These are phyloP conservation scores for Cladosporium velox DNA, from an alignment of 2,329 filamentous ascomycete genomes.

Conservation along the genomic window DNA sequence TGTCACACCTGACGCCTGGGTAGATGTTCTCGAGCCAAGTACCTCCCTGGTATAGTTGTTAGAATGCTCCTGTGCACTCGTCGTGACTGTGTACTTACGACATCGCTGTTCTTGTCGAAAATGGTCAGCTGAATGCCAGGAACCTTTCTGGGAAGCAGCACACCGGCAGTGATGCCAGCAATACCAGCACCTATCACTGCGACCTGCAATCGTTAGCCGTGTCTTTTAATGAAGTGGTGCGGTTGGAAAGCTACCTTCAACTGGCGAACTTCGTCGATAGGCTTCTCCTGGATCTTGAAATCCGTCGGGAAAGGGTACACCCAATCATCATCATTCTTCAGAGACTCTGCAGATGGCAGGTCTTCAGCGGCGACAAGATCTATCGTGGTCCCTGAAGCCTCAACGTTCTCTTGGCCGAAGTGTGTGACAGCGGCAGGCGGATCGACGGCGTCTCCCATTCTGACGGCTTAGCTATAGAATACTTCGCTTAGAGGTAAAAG, in stretches of 20 bases:
- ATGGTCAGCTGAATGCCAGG: conserved; percentile 66
- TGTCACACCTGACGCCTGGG: conserved; percentile 67
- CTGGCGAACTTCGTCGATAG: conserved; percentile 32
- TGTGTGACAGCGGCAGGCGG: conserved; percentile 10
- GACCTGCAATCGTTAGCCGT: conserved; percentile 43
- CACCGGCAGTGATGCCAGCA: conserved; percentile 63
- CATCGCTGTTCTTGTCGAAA: conserved; percentile 67
- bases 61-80: not conserved
- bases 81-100: conserved; percentile 51
- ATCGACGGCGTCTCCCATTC: conserved; percentile 12
- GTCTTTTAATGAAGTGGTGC: not conserved
- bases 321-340: conserved; percentile 25
- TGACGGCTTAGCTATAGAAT: not conserved
- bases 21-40: conserved; percentile 57
- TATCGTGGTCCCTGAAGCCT: not conserved
- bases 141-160: conserved; percentile 68
- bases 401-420: conserved; percentile 10
- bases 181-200: conserved; percentile 67
- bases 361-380: conserved; percentile 17
- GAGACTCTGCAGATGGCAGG: not conserved
- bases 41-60: conserved; percentile 41
- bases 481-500: not conserved
- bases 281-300: conserved; percentile 33
- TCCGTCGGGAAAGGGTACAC: conserved; percentile 33
- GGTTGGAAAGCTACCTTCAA: conserved; percentile 28